A percentile compares a stretch with the other conserved stretches of the same genome.
These are phyloP conservation scores for Heracleum sosnowskyi DNA, from an alignment of 129 eudicot species.

Conservation along the genomic window DNA sequence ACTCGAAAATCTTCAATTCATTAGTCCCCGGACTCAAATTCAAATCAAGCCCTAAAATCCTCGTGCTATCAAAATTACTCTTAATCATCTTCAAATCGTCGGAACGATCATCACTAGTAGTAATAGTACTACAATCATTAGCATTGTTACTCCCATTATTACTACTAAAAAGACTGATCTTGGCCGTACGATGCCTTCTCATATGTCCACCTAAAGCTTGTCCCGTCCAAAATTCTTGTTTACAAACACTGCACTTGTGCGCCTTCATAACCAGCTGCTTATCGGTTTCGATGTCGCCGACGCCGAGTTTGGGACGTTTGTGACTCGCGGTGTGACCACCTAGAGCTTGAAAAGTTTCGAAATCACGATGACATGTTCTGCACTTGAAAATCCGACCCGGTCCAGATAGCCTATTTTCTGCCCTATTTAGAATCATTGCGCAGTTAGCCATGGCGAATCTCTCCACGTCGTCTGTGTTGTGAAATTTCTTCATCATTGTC, in stretches of 20 bases:
- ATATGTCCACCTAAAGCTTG: conserved; percentile 70
- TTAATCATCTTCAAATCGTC: not conserved
- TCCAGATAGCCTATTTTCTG: not conserved
- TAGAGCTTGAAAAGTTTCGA: conserved; percentile 47
- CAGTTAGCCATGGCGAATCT: conserved; percentile 47
- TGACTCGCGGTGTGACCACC: conserved; percentile 76
- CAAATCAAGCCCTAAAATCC: not conserved
- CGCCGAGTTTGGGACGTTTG: conserved; percentile 18
- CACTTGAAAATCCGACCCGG: conserved; percentile 26
- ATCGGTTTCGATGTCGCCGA: no score
- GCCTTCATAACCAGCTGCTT: conserved; percentile 8
- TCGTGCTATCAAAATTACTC: not conserved
- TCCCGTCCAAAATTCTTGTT: conserved; percentile 38
- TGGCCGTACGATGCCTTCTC: conserved; percentile 36
- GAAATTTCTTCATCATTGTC: not conserved
- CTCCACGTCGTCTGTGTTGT: conserved; percentile 26
- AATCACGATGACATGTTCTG: conserved; percentile 35
- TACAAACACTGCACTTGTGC: conserved; percentile 48
- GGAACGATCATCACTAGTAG: not conserved
- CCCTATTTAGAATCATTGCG: conserved; percentile 25
- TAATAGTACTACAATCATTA: not conserved
- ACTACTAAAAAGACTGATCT: not conserved
- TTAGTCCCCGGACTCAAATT: not conserved
- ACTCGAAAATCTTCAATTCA: not conserved
- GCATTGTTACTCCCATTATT: not conserved